Conservation (phyloP, 2,329 filamentous ascomycete species). For the Colletotrichum falcatum region DNA sequence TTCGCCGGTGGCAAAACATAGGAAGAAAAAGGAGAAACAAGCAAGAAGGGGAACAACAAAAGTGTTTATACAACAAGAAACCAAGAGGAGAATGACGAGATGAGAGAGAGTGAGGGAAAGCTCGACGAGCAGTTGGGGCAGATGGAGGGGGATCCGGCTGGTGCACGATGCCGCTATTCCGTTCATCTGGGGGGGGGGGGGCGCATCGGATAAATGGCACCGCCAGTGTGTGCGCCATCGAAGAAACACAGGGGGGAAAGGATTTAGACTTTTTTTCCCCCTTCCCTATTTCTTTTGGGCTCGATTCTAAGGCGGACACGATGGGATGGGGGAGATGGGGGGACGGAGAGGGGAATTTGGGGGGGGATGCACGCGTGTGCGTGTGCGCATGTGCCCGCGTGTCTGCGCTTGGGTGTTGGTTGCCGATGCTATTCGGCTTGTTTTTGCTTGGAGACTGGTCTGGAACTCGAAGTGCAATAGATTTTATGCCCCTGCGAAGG, state of each 20-base stretch:
- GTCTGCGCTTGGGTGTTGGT: background rate
- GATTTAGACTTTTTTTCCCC: background rate
- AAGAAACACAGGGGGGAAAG: background rate
- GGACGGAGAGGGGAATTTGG: background rate
- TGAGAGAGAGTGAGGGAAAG: background rate
- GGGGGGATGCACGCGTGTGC: background rate
- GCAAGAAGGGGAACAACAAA: too few species aligned
- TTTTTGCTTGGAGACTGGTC: conserved; percentile 9
- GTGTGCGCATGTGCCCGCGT: conserved; percentile 6
- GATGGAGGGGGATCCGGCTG: background rate
- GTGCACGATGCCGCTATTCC: background rate
- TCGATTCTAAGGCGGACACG: background rate
- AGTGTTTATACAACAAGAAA: background rate
- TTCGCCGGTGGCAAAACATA: background rate
- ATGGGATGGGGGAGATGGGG: background rate
- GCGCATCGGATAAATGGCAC: conserved; percentile 14
- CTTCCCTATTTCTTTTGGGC: background rate
- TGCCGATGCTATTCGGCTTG: background rate
- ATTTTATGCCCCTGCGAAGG: background rate
- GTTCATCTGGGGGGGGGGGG: background rate
- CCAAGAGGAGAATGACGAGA: background rate
- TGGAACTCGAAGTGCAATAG: conserved; percentile 6
- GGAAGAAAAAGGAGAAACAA: background rate
- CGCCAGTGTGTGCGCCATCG: conserved; percentile 4
- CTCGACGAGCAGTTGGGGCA: background rate